Base-by-base conservation (phyloP, 441 rosid species). In the Bruguiera hainesii region DNA sequence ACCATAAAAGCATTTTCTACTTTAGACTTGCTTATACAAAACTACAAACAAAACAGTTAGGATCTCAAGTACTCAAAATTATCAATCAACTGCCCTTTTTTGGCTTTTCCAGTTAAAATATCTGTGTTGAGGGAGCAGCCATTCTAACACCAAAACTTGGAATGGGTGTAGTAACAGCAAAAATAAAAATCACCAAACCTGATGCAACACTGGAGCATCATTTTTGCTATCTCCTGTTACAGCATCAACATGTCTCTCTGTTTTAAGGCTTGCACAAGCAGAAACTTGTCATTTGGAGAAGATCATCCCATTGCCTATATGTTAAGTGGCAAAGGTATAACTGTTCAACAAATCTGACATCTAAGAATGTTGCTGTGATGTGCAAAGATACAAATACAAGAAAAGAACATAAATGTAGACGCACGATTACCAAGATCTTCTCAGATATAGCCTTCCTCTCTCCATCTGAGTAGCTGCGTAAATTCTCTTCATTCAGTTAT, bases 181-280 rank as follows among this genome's bases (percentile, higher is more conserved):
- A 35, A 8, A 35, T 35, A 35, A 8, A 9, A 35, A 35, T 35
- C 9, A 9, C 13, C 66, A 66, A 66, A 90, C 99, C 99, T 95
- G 97, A 48, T 91, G 97, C 62, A 95, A 70, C 52, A 98, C 98
- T 79, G 99, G 96, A 75, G 96, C 97, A 76, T 91, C 99, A 84
- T 91, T 95, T 70, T 98, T 90, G 49, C 98, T 96, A 85, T 92
- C 99, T 56, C 96, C 96, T 63, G 97, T 96, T 33, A 96, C 99
- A 70, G 93, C 99, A 69, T 89, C 97, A 73, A 96, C 87, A 89
- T 92, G 37, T 95, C 96, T 72, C 64, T 82, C 80, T 71, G 86
- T 76, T 70, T 85, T 82, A 95, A 78, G 5, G 95, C 87, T 90
- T 90, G 95, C 72, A 95, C 98, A 25, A 95, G 87, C 63, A 95